phyloP scores from a whole-genome alignment of 257 asterid genomes.

The Ajuga chamaepitys region DNA sequence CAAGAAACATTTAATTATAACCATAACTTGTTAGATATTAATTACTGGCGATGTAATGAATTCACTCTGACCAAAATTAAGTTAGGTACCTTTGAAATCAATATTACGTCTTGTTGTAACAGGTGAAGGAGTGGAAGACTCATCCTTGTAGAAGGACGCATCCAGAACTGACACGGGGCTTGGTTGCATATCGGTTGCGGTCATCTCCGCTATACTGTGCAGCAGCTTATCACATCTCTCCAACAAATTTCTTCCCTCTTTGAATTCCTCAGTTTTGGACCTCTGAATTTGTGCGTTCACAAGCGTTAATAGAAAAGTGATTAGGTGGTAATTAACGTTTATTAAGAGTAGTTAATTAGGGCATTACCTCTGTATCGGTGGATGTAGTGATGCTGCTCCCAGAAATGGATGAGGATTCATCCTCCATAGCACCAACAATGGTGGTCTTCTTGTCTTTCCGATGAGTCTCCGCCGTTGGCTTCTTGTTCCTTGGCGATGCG shows the following conservation, averaged over 20 bases:
- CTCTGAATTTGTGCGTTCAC: conserved; percentile 35
- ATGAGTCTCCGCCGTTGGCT: conserved; percentile 27
- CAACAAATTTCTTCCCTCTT: conserved; percentile 60
- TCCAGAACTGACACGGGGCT: conserved; percentile 97
- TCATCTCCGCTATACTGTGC: conserved; percentile 83
- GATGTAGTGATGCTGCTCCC: conserved; percentile 67
- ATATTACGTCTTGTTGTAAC: conserved; percentile 56
- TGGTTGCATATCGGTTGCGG: conserved; percentile 61
- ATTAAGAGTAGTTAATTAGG: neutral
- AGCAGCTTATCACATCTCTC: conserved; percentile 94
- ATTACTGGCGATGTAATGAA: neutral
- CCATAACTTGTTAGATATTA: neutral
- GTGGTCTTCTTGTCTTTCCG: conserved; percentile 50
- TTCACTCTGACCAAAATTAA: neutral
- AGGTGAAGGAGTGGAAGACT: conserved; percentile 73
- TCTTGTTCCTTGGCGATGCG: conserved; percentile 46
- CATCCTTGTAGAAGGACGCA: conserved; percentile 83
- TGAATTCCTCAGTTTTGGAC: conserved; percentile 52
- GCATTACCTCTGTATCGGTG: conserved; percentile 68
- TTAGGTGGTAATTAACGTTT: neutral
- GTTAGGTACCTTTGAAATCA: conserved; percentile 61
- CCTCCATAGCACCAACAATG: conserved; percentile 37
- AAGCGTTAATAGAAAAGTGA: neutral
- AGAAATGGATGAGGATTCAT: conserved; percentile 72
- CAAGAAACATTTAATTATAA: too few relatives aligned